A percentile compares a stretch with the other conserved stretches of the same genome.
Conservation (phyloP, 169 alveolate species). For the Toxoplasma gondii region DNA sequence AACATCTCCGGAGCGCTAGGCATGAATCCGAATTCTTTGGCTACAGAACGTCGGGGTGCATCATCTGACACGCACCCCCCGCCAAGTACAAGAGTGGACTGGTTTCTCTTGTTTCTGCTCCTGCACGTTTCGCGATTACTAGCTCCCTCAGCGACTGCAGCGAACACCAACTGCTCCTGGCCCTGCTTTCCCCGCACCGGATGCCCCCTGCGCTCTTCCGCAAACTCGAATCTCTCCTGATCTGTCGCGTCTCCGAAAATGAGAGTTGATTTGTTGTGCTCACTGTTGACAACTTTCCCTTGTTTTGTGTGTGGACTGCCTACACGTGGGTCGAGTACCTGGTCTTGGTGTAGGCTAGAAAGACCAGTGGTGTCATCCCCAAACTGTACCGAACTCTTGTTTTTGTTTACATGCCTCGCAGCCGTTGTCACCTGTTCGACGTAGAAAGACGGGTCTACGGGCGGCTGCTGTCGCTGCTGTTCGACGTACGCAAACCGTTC, state of each 20-base stretch:
- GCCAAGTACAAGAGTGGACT: constrained; percentile 26
- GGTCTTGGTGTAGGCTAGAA: background rate
- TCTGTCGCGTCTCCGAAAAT: constrained; percentile 31
- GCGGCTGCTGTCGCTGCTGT: background rate
- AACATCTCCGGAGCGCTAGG: background rate
- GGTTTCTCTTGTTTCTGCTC: constrained; percentile 7
- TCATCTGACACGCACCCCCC: background rate
- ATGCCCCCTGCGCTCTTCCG: constrained; percentile 41
- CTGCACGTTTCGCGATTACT: background rate
- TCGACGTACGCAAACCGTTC: constrained; percentile 16
- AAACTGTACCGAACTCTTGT: background rate
- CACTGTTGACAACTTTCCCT: background rate
- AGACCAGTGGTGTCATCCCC: constrained; percentile 16
- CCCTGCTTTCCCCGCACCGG: constrained; percentile 2
- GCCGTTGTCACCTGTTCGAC: background rate
- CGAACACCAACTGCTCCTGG: constrained; percentile 20
- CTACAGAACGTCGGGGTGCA: background rate
- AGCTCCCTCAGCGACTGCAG: background rate
- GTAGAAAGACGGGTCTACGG: background rate
- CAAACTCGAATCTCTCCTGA: background rate
- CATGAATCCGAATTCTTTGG: background rate
- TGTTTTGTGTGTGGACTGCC: constrained; percentile 9
- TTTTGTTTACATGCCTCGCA: background rate
- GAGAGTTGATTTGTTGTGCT: constrained; percentile 1
- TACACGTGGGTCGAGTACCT: background rate